Evolutionary conservation across 208 protist species (phyloP), one percentile per base, ranked within the genome.

Genomic region (Angomonas ambiguus): DNA sequence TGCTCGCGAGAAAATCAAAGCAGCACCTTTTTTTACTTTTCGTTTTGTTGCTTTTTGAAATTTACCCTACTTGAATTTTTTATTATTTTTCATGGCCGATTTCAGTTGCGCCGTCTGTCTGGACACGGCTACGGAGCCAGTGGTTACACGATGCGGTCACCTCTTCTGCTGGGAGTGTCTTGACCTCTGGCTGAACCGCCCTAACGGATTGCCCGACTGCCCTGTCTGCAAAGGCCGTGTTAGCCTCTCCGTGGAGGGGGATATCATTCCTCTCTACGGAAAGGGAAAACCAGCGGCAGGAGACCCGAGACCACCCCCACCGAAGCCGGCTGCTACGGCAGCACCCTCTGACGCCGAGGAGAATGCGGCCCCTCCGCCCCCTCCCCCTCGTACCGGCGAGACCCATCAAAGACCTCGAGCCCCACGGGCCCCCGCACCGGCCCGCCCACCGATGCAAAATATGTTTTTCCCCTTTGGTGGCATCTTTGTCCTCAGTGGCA

Each of bases 91-190:
- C 2, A 71, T 71, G 45, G 65, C 72, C 2, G 83, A 92, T 63
- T 94, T 94, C 33, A 83, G 70, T 51, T 94, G 88, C 51, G 73
- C 83, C 57, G 92, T 94, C 63, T 94, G 88, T 74, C 73, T 91
- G 28, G 85, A 92, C 24, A 71, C 70, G 4, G 85, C 85, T 13
- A 66, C 58, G 0, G 79, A 92, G 28, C 88, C 88, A 0, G 88
- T 94, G 28, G 88, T 94, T 22, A 92, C 88, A 42, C 83, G 85
- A 2, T 94, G 88, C 48, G 88, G 88, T 10, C 88, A 94, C 62
- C 76, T 94, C 28, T 94, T 92, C 62, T 94, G 88, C 76, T 94
- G 88, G 86, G 69, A 58, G 6, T 94, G 88, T 63, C 79, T 94
- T 10, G 82, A 86, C 24, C 72, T 79, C 49, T 94, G 88, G 88